Conservation (phyloP, 805 yeast species). For the Ogataea neopini region DNA sequence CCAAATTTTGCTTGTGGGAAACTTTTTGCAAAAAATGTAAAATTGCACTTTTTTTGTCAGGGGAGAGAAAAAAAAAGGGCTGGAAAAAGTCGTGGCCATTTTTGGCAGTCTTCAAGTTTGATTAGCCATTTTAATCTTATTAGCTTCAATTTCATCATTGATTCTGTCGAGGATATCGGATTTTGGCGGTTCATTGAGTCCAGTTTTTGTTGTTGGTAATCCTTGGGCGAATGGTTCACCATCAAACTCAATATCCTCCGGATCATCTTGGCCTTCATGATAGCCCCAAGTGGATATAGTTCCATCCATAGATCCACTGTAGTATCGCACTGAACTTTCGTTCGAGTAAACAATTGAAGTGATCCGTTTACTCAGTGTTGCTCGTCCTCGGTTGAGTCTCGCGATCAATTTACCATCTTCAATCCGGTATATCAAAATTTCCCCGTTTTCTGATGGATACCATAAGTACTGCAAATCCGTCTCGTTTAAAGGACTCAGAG, state of each 20-base stretch:
- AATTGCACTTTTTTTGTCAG: background rate
- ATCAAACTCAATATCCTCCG: constrained; percentile 18
- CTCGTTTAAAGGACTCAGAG: constrained; percentile 52
- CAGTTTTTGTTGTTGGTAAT: constrained; percentile 3
- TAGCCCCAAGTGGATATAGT: constrained; percentile 60
- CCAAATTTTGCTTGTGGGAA: background rate
- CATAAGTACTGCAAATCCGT: constrained; percentile 58
- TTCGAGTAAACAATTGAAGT: constrained; percentile 55
- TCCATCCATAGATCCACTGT: constrained; percentile 69
- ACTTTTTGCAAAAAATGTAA: background rate
- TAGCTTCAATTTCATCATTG: constrained; percentile 33
- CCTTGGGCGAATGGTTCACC: constrained; percentile 17
- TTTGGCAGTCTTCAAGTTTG: constrained; percentile 4
- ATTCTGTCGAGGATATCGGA: constrained; percentile 28
- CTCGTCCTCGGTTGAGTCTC: constrained; percentile 49
- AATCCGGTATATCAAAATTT: constrained; percentile 57
- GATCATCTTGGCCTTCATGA: constrained; percentile 19
- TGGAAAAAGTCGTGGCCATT: constrained; percentile 8
- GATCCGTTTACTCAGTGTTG: constrained; percentile 41
- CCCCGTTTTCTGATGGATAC: constrained; percentile 78
- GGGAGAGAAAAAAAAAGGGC: background rate
- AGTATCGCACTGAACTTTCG: constrained; percentile 45
- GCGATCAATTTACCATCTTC: constrained; percentile 63
- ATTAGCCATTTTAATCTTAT: constrained; percentile 7
- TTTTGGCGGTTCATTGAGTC: background rate